Evolutionary conservation across 805 yeast species (phyloP), one percentile per base, ranked within the genome.

Genomic region (Starmerella stellata): DNA sequence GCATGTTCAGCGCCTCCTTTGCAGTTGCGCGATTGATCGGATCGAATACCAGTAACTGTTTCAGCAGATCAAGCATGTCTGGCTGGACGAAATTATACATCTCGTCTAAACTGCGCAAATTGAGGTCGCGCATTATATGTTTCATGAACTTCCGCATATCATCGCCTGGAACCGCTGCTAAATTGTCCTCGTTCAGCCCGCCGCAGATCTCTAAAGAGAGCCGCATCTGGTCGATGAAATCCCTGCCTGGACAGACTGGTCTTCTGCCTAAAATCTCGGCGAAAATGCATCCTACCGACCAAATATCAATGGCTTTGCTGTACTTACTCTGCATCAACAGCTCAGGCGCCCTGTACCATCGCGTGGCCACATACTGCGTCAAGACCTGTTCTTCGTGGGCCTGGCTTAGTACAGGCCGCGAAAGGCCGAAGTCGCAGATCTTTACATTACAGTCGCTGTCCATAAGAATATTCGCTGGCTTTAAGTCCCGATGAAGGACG

Each of bases 311-410:
- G 20, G 98, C 95, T 61, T 82, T 85, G 4, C 96, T 80, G 58
- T 87, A 87, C 42, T 85, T 80, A 63, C 80, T 82, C 0, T 95
- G 95, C 39, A 90, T 66, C 83, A 90, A 87, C 59, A 90, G 82
- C 55, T 90, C 98, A 0, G 98, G 98, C 3, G 98, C 98, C 49
- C 98, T 66, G 59, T 90, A 90, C 98, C 98, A 90, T 56, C 98
- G 69, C 1, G 98, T 90, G 25, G 98, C 96, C 21, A 90, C 98
- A 55, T 90, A 90, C 58, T 87, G 96, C 1, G 98, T 90, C 66
- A 87, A 63, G 50, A 83, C 82, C 49, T 75, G 79, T 57, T 85
- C 96, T 33, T 95, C 95, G 16, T 85, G 70, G 53, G 79, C 85
- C 19, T 46, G 48, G 28, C 43, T 44, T n/a, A 41, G 34, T 8